These are phyloP conservation scores for Hawksworthiomyces lignivorus DNA, from an alignment of 2,329 filamentous ascomycete genomes.

Conservation along the genomic window DNA sequence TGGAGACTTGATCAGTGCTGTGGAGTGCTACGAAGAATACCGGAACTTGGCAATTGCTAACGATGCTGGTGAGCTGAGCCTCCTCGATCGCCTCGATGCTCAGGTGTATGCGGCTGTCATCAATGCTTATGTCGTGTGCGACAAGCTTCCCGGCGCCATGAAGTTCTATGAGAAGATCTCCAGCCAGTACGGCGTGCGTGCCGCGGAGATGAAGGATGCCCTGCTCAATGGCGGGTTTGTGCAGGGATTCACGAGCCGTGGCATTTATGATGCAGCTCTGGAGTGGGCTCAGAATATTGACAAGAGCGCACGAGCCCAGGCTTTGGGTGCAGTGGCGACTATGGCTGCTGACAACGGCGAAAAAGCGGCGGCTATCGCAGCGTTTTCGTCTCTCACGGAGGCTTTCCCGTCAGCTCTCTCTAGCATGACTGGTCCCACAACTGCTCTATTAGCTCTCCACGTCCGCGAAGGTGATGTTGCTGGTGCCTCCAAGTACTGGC, in stretches of 20 bases:
- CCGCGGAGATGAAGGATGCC: constrained; percentile 59
- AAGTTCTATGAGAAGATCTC: constrained; percentile 81
- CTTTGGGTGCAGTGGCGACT: constrained; percentile 67
- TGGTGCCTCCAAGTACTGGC: constrained; percentile 74
- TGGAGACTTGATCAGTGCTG: constrained; percentile 77
- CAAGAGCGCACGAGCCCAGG: constrained; percentile 47
- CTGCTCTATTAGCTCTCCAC: constrained; percentile 75
- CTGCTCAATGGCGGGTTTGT: constrained; percentile 71
- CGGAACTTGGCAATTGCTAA: constrained; percentile 78
- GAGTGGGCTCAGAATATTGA: constrained; percentile 61
- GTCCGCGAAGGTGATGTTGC: constrained; percentile 74
- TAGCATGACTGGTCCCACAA: constrained; percentile 8
- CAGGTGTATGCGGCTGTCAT: constrained; percentile 88
- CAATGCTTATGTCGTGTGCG: constrained; percentile 77
- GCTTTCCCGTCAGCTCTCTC: constrained; percentile 54
- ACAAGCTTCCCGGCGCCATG: constrained; percentile 71
- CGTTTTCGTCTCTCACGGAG: constrained; percentile 52
- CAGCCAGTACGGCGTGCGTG: constrained; percentile 49
- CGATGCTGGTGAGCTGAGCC: constrained; percentile 62
- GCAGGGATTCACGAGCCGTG: constrained; percentile 63
- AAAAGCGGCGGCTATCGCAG: constrained; percentile 57
- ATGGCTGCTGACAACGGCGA: constrained; percentile 74
- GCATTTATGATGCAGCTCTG: constrained; percentile 66
- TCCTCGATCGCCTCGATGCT: constrained; percentile 67
- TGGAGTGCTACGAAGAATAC: constrained; percentile 95